Evolutionary conservation across 768 basidiomycete genomes (phyloP), one percentile per base, ranked within the genome.

Genomic region (button mushroom (Agaricus bisporus)): DNA sequence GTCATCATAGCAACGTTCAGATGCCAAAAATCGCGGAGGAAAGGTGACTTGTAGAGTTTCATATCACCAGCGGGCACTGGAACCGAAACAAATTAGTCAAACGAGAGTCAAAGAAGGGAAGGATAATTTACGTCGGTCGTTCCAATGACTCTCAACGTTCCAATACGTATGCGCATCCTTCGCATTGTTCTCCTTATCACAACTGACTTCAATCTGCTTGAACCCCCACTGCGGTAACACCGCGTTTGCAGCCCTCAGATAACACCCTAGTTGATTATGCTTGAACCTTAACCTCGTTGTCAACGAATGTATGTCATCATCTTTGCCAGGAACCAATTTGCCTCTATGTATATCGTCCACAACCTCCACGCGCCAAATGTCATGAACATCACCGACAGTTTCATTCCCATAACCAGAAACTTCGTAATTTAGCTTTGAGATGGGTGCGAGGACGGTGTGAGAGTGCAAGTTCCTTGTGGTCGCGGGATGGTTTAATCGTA

Each of bases 1-100:
- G 95, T 97, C 91, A 95, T 94, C 97, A 99, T 99, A 7, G 95
- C 97, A 22, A 99, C 92, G 64, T 99, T 99, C 53, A 99, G 81
- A 66, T 99, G 95, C 86, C 92, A 95, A 70, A 99, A 99, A 71
- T 99, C 95, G 48, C 89, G 85, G 43, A 95, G 71, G 79, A 99
- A 99, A 0, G 95, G 88, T 1, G 95, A 95, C 37, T 73, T 77
- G 72, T 95, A 97, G 54, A 85, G 80, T 63, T 90, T 94, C 56
- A 79, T 78, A 38, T 95, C 77, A 2, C 90, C 95, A 3, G 81
- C 61, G 10, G 94, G 92, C 9, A 99, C 91, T 97, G 62, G 2
- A 51, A 32, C 32, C 32, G 8, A 32, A 32, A 32, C 18, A 43
- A 15, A 41, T 44, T 39, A 22, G 26, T 20, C 3, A 41, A 36